Evolutionary conservation across 116 monocot species (phyloP).

Genomic region (Posidonia oceanica): DNA sequence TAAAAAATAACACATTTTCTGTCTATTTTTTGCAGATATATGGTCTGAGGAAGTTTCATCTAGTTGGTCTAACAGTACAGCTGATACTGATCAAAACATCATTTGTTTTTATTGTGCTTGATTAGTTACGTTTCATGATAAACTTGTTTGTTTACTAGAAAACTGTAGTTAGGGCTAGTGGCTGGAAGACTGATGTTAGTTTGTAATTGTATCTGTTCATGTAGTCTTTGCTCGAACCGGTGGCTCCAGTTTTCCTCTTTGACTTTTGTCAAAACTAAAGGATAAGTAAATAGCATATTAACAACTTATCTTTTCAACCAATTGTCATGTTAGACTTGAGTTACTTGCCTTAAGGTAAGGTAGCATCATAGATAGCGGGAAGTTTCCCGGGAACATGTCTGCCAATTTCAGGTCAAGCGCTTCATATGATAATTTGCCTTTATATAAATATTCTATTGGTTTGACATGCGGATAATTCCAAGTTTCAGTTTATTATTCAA

Average conservation of each 20-base stretch:
- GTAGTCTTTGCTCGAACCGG: background rate
- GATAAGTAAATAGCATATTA: background rate
- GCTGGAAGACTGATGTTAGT: background rate
- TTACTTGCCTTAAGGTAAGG: too few relatives aligned
- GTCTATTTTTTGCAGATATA: conserved; percentile 7
- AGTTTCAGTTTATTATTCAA: too few relatives aligned
- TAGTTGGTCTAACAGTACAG: conserved; percentile 11
- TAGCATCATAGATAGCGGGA: too few relatives aligned
- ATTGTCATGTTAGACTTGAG: too few relatives aligned
- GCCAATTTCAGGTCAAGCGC: too few relatives aligned
- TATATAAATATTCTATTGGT: too few relatives aligned
- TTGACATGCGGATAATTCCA: too few relatives aligned
- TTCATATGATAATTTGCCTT: too few relatives aligned
- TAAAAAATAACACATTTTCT: background rate
- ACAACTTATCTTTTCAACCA: background rate
- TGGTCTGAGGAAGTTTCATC: background rate
- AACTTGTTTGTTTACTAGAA: conserved; percentile 5
- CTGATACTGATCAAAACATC: conserved; percentile 11
- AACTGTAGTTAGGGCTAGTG: conserved; percentile 1
- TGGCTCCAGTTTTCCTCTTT: background rate
- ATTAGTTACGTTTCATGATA: background rate
- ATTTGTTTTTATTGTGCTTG: conserved; percentile 4
- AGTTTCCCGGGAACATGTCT: too few relatives aligned
- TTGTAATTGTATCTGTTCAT: conserved; percentile 4
- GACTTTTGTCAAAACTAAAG: background rate